Evolutionary conservation across 108 stramenopile species (phyloP).

Genomic region (Epipyxis sp.): DNA sequence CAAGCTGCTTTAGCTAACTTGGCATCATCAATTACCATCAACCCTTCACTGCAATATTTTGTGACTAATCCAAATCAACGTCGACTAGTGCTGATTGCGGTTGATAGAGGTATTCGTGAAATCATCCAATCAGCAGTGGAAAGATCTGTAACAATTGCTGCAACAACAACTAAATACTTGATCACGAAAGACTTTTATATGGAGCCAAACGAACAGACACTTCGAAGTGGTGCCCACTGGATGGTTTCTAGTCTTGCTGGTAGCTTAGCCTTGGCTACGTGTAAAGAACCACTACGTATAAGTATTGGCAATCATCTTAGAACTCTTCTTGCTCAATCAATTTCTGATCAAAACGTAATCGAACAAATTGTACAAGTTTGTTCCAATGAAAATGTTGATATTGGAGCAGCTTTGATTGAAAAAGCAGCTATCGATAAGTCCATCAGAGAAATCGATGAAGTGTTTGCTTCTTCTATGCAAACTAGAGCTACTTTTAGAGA

Average conservation of each 20-base stretch:
- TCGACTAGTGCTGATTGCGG: conserved; percentile 82
- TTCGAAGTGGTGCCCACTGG: conserved; percentile 91
- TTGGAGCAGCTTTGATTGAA: conserved; percentile 96
- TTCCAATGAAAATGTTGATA: conserved; percentile 88
- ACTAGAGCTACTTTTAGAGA: conserved; percentile 75
- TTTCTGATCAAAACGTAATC: conserved; percentile 54
- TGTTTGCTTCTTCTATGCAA: conserved; percentile 64
- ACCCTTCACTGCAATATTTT: conserved; percentile 17
- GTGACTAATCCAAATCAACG: conserved; percentile 43
- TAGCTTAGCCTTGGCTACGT: conserved; percentile 91
- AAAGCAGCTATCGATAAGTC: conserved; percentile 98
- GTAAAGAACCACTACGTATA: conserved; percentile 86
- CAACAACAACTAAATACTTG: conserved; percentile 94
- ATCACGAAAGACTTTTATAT: conserved; percentile 98
- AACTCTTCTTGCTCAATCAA: conserved; percentile 59
- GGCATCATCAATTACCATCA: conserved; percentile 71
- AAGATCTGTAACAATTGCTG: conserved; percentile 94
- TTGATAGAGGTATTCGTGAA: conserved; percentile 95
- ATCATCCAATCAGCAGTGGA: conserved; percentile 97
- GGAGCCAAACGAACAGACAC: conserved; percentile 87
- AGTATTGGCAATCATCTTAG: conserved; percentile 92
- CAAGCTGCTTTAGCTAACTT: conserved; percentile 94
- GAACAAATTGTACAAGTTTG: conserved; percentile 89
- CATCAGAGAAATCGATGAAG: conserved; percentile 87
- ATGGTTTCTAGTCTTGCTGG: conserved; percentile 98